A percentile compares a stretch with the other conserved stretches of the same genome.
Conservation (phyloP, 768 basidiomycete genomes). For the Boletus subparvulus region DNA sequence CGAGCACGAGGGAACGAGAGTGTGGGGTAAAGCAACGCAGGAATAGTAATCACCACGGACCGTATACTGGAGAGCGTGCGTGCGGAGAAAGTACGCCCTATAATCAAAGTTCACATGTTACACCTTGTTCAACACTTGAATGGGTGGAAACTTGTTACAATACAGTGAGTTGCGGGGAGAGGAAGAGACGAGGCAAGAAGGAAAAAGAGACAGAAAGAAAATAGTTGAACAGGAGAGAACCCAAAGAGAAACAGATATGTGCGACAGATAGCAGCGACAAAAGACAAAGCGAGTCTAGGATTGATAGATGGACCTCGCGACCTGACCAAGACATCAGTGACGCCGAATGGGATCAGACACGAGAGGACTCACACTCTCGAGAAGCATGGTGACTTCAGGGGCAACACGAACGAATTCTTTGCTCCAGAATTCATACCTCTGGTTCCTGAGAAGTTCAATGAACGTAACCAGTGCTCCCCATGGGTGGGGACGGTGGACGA, state of each 20-base stretch:
- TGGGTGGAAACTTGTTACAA: conserved; percentile 64
- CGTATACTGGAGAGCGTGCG: conserved; percentile 14
- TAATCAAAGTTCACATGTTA: conserved; percentile 48
- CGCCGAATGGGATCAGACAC: not conserved
- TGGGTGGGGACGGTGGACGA: conserved; percentile 93
- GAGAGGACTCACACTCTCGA: conserved; percentile 67
- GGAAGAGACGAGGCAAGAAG: conserved; percentile 22
- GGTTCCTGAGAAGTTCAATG: conserved; percentile 88
- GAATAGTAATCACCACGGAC: conserved; percentile 14
- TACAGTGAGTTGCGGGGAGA: conserved; percentile 67
- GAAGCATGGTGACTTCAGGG: conserved; percentile 81
- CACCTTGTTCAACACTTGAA: conserved; percentile 61
- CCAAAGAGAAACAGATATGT: conserved; percentile 72
- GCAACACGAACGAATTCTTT: conserved; percentile 82
- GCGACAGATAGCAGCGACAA: conserved; percentile 74
- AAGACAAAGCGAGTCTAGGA: conserved; percentile 65
- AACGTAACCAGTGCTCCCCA: conserved; percentile 95
- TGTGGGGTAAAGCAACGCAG: conserved; percentile 12
- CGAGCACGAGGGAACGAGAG: conserved; percentile 10
- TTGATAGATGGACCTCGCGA: conserved; percentile 76
- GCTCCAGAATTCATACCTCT: conserved; percentile 89
- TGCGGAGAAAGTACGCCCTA: conserved; percentile 21
- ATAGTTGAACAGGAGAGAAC: conserved; percentile 36
- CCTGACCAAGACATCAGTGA: conserved; percentile 41
- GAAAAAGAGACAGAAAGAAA: conserved; percentile 4